phyloP scores from a whole-genome alignment of 208 protist species.

The Naegleria fowleri region DNA sequence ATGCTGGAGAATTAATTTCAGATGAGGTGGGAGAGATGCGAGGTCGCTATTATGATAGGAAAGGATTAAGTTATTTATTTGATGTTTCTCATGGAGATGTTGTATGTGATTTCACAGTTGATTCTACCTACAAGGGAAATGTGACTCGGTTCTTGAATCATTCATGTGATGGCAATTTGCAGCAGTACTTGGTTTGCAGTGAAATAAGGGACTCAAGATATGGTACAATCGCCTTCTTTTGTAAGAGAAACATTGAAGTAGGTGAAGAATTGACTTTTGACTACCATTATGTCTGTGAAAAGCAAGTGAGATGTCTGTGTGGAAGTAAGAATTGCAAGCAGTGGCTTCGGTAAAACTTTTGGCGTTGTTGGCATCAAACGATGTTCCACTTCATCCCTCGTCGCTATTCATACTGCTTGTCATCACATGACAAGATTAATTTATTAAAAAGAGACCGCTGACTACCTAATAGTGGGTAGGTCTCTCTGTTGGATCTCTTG shows the following conservation, averaged over 20 bases:
- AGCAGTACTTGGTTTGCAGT: not conserved
- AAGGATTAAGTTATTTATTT: not conserved
- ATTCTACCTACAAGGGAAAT: not conserved
- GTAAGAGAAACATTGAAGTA: not conserved
- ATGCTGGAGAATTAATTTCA: not conserved
- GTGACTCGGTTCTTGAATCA: not conserved
- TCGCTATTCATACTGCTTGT: not conserved
- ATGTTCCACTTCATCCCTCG: not conserved
- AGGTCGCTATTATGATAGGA: not conserved
- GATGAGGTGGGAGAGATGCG: not conserved
- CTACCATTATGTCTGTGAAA: not conserved
- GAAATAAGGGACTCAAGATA: not conserved
- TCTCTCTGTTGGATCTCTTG: not conserved
- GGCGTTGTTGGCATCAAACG: too few relatives aligned
- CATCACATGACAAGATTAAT: not conserved
- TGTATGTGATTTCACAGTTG: not conserved
- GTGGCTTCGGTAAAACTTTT: not conserved
- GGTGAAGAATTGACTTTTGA: constrained; percentile 16
- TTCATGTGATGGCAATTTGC: not conserved
- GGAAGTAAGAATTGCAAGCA: not conserved
- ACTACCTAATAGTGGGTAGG: not conserved
- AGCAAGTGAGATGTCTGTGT: not conserved
- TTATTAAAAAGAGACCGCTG: not conserved
- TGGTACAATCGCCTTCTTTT: not conserved
- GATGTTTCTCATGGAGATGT: not conserved